Base-by-base conservation (phyloP, 2,329 filamentous ascomycete genomes). In the Exophiala aquamarina region DNA sequence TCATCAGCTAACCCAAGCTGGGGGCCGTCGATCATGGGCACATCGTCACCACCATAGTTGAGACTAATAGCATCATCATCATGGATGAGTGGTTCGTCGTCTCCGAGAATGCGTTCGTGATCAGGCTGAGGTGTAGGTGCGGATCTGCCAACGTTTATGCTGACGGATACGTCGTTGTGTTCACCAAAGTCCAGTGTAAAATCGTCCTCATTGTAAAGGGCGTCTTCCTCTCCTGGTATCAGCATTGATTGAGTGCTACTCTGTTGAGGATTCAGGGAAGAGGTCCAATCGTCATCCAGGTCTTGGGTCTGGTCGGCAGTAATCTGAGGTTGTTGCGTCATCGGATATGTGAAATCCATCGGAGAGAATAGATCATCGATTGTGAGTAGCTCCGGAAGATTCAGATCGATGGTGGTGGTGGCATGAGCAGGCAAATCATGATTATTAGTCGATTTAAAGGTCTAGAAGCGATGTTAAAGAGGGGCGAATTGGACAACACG, bases 401-500 rank as follows among this genome's bases (percentile, higher is more conserved):
- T 87, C 55, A 97, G 80, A 20, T 89, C 86, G 65, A 91, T 89
- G 39, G 91, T 86, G 21, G 88, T 86, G 61, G 89, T 85, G 13
- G 92, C 77, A 61, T 87, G 89, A 41, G 83, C 79, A n/a, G 91
- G 89, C 60, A 97, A 80, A 69, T 98, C 93, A 65, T 97, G 94
- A 70, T 96, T 96, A 57, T 92, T 92, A 38, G 83, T 88, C 15
- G 92, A 89, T 50, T 91, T 87, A 72, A 97, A 98, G 33, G 93
- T 92, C 92, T 95, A 54, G 7, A 43, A 40, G 49, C 21, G 17
- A n/a, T 14, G 47, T 72, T 68, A 75, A 71, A 51, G 57, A 49
- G 6, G 9, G 6, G 23, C 11, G 23, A 11, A 26, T 34, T 19
- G 13, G 15, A 23, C 37, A 9, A 28, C 32, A n/a, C n/a, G n/a